These are phyloP conservation scores for Leavenworthia alabamica DNA, from an alignment of 345 rosid genomes.

Conservation along the genomic window DNA sequence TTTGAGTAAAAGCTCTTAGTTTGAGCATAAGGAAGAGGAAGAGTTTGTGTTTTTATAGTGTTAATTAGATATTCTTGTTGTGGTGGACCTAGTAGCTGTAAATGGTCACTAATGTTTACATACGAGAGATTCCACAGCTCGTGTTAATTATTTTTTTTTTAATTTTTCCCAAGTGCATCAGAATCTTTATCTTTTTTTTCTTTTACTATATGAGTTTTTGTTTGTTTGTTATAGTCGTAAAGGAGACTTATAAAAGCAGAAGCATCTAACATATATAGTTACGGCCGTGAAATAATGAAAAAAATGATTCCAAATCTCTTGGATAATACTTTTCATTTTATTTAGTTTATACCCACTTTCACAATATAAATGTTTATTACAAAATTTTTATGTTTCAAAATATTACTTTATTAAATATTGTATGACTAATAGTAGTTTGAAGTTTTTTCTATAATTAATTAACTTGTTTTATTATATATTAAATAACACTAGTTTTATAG, in stretches of 20 bases:
- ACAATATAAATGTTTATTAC: too few relatives aligned
- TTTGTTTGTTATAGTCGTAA: not conserved
- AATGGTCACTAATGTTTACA: not conserved
- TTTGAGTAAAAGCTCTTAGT: not conserved
- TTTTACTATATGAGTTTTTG: too few relatives aligned
- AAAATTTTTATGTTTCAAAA: too few relatives aligned
- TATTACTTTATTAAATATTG: too few relatives aligned
- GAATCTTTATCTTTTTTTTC: too few relatives aligned
- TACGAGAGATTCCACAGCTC: not conserved
- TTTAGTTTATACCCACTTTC: too few relatives aligned
- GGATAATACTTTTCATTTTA: too few relatives aligned
- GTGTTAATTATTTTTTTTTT: not conserved
- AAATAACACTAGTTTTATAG: too few relatives aligned
- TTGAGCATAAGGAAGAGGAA: not conserved
- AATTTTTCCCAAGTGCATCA: not conserved
- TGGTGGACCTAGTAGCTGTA: not conserved
- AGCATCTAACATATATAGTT: not conserved
- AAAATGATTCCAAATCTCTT: slow-evolving; percentile 15
- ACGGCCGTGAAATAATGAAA: slow-evolving; percentile 14
- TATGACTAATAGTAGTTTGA: too few relatives aligned
- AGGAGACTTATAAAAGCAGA: not conserved
- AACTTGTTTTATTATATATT: too few relatives aligned
- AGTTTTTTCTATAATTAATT: too few relatives aligned
- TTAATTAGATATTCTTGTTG: not conserved
- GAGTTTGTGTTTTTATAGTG: slow-evolving; percentile 10